Conservation (phyloP, 2,329 filamentous ascomycete genomes). For the Cladophialophora chaetospira region DNA sequence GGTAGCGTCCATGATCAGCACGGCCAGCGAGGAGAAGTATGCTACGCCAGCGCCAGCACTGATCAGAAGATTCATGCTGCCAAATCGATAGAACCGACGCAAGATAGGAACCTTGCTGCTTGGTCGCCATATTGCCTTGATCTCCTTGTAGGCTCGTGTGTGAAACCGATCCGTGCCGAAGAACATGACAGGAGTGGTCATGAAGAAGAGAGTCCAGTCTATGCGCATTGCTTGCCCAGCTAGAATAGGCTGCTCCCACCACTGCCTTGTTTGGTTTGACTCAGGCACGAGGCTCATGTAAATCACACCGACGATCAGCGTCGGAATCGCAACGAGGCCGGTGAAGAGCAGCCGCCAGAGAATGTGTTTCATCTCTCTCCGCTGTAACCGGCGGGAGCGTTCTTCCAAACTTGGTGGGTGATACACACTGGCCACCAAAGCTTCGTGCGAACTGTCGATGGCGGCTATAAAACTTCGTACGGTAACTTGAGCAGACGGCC, state of each 20-base stretch:
- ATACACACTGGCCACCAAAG: slow-evolving; percentile 69
- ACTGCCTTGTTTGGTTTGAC: slow-evolving; percentile 60
- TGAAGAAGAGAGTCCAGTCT: slow-evolving; percentile 76
- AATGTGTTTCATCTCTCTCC: slow-evolving; percentile 68
- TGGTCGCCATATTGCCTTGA: slow-evolving; percentile 74
- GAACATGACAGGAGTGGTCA: slow-evolving; percentile 85
- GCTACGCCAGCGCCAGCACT: slow-evolving; percentile 85
- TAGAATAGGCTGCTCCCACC: slow-evolving; percentile 70
- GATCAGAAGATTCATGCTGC: slow-evolving; percentile 95
- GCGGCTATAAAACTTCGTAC: slow-evolving; percentile 71
- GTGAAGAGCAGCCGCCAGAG: slow-evolving; percentile 71
- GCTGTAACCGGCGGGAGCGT: slow-evolving; percentile 71
- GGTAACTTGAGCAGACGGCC: slow-evolving; percentile 70
- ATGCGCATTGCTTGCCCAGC: slow-evolving; percentile 71
- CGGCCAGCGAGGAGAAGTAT: slow-evolving; percentile 77
- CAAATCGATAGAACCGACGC: slow-evolving; percentile 84
- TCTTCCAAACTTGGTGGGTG: slow-evolving; percentile 84
- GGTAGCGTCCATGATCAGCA: slow-evolving; percentile 66
- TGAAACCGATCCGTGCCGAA: slow-evolving; percentile 87
- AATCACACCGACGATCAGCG: slow-evolving; percentile 83
- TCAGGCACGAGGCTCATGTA: slow-evolving; percentile 80
- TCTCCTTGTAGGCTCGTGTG: slow-evolving; percentile 72
- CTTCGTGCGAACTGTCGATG: slow-evolving; percentile 66
- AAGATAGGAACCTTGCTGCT: slow-evolving; percentile 72
- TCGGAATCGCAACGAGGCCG: slow-evolving; percentile 71